Evolutionary conservation across 768 basidiomycete genomes (phyloP).

Genomic region (Trametes cinnabarina): DNA sequence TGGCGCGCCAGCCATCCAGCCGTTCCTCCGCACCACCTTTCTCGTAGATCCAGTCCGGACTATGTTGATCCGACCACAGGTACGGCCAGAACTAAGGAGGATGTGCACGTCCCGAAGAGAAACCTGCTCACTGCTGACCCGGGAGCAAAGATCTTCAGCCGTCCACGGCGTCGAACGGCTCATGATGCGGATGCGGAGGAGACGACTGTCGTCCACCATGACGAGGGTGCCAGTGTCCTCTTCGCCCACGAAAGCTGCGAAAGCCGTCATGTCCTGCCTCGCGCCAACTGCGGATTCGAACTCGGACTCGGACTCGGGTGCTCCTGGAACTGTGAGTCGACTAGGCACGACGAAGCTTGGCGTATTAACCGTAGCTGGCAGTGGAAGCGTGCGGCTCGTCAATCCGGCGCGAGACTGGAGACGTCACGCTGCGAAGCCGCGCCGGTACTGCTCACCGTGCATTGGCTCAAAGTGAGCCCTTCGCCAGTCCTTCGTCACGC

Average conservation of each 20-base stretch:
- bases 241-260: background rate
- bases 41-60: conserved; percentile 1
- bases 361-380: too few relatives aligned
- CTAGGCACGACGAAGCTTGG: background rate
- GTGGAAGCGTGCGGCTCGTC: too few relatives aligned
- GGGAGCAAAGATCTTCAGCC: too few relatives aligned
- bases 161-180: background rate
- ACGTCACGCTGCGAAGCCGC: too few relatives aligned
- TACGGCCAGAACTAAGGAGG: background rate
- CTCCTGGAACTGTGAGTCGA: background rate
- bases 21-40: background rate
- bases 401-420: too few relatives aligned
- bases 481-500: too few relatives aligned
- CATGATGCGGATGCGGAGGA: background rate
- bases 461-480: too few relatives aligned
- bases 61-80: background rate
- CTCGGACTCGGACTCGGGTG: background rate
- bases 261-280: background rate
- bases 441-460: too few relatives aligned
- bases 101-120: too few relatives aligned
- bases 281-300: too few relatives aligned
- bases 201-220: background rate
- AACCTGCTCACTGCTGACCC: too few relatives aligned
- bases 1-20: background rate
- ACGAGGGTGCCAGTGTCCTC: background rate